These are phyloP conservation scores for Parafenestella ontariensis DNA, from an alignment of 2,329 filamentous ascomycete species.

Conservation along the genomic window DNA sequence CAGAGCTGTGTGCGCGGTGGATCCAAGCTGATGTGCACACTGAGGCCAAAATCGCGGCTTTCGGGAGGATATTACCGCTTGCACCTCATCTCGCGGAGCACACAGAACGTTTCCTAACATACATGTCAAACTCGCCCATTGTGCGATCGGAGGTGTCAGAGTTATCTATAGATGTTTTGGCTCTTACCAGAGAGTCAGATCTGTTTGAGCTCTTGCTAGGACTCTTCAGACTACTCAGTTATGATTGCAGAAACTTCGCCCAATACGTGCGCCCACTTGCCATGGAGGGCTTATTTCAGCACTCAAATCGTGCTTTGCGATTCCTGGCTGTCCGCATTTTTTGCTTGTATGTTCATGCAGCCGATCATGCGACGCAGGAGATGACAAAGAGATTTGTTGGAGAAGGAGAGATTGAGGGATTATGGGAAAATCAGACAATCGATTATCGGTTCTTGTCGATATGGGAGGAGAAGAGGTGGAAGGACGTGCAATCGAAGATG, in stretches of 20 bases:
- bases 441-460: slow-evolving; percentile 78
- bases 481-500: slow-evolving; percentile 21
- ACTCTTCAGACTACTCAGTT: slow-evolving; percentile 79
- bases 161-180: background rate
- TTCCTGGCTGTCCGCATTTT: slow-evolving; percentile 85
- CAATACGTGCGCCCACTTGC: slow-evolving; percentile 69
- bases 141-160: slow-evolving; percentile 21
- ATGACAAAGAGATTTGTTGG: slow-evolving; percentile 73
- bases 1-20: slow-evolving; percentile 86
- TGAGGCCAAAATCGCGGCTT: slow-evolving; percentile 65
- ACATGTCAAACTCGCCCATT: slow-evolving; percentile 35
- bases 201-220: slow-evolving; percentile 66
- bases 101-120: slow-evolving; percentile 60
- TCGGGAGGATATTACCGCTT: slow-evolving; percentile 82
- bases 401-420: slow-evolving; percentile 67
- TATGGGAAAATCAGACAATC: slow-evolving; percentile 76
- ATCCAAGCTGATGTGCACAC: slow-evolving; percentile 55
- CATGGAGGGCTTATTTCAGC: slow-evolving; percentile 72
- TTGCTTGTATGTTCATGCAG: slow-evolving; percentile 77
- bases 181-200: slow-evolving; percentile 5
- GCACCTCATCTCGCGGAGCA: slow-evolving; percentile 80
- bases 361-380: slow-evolving; percentile 78
- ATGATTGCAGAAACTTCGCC: slow-evolving; percentile 73
- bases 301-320: slow-evolving; percentile 66
- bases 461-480: slow-evolving; percentile 67